These are phyloP conservation scores for Paspalum vaginatum DNA, from an alignment of 176 grass and related monocot genomes.

Conservation along the genomic window DNA sequence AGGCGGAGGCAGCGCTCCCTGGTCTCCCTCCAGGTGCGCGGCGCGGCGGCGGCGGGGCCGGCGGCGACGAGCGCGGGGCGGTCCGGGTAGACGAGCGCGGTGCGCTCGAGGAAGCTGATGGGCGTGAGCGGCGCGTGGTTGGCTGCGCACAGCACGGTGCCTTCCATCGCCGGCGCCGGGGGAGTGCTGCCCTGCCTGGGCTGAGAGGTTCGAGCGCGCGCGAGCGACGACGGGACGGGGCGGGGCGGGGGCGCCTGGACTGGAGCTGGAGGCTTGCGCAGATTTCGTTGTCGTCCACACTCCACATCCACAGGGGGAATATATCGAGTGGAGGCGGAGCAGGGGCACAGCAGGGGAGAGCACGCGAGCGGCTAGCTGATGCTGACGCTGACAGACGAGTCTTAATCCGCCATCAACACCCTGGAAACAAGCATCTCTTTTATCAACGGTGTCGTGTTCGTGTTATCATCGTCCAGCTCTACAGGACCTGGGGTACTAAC, in stretches of 20 bases:
- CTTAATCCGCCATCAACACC: background rate
- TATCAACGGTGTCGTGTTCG: background rate
- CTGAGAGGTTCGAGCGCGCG: no score
- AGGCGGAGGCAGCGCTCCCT: conserved; percentile 75
- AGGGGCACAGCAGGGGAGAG: background rate
- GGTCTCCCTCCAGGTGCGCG: conserved; percentile 68
- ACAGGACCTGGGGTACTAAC: no score
- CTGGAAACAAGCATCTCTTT: background rate
- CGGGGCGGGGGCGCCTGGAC: no score
- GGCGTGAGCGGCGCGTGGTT: conserved; percentile 92
- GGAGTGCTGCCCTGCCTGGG: no score
- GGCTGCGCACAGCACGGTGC: conserved; percentile 59
- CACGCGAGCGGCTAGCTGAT: no score
- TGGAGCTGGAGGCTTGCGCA: no score
- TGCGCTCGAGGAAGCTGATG: conserved; percentile 77
- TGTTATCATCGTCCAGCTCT: background rate
- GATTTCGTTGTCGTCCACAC: no score
- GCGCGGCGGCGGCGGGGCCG: background rate
- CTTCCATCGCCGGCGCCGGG: conserved; percentile 61
- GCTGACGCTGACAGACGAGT: background rate
- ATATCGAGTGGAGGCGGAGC: background rate
- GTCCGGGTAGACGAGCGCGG: conserved; percentile 72
- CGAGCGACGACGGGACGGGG: no score
- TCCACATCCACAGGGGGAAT: background rate
- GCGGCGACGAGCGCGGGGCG: conserved; percentile 49